Evolutionary conservation across 2,329 filamentous ascomycete genomes (phyloP), one percentile per base, ranked within the genome.

Genomic region (Penicillium sp.): DNA sequence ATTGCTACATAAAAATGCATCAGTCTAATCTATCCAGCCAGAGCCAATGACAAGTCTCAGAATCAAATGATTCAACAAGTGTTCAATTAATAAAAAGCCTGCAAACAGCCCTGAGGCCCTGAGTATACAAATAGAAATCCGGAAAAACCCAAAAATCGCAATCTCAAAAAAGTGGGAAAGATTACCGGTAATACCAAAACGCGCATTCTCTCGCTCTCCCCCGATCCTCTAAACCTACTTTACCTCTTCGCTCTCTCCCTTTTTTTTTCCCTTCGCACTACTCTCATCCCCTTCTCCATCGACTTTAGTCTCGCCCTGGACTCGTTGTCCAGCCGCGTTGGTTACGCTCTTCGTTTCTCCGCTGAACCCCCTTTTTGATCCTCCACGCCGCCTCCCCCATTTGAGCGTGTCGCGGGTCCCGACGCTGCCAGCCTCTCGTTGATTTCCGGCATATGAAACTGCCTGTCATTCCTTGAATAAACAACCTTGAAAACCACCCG

Each of bases 361-460:
- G 31, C 29, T 29, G 26, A 43, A 48, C 21, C 42, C 49, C 47
- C 26, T 48, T 55, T 47, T 50, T 50, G 25, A 43, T 19, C 50
- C 50, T 52, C 50, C 50, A 26, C 21, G 27, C 35, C 47, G 50
- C 50, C 42, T 43, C 25, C 42, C 31, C 54, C 44, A 39, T 52
- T 47, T 59, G 64, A 68, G 64, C 59, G 68, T 71, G 66, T 72
- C 66, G 66, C 70, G 60, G 68, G 66, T 62, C 66, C 65, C 68
- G 69, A 71, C 69, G 68, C 70, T 69, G 59, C 67, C 68, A 69
- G 69, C 66, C 71, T 71, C 66, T 74, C 71, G 68, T 73, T 74
- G 67, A 66, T 44, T 53, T 62, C 53, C 53, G 65, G 67, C 62
- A 65, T 61, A 55, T 58, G 46, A 53, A 62, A 52, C 49, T 66